phyloP scores from a whole-genome alignment of 192 early-diverging fungal species.

The Coemansia sp. region DNA sequence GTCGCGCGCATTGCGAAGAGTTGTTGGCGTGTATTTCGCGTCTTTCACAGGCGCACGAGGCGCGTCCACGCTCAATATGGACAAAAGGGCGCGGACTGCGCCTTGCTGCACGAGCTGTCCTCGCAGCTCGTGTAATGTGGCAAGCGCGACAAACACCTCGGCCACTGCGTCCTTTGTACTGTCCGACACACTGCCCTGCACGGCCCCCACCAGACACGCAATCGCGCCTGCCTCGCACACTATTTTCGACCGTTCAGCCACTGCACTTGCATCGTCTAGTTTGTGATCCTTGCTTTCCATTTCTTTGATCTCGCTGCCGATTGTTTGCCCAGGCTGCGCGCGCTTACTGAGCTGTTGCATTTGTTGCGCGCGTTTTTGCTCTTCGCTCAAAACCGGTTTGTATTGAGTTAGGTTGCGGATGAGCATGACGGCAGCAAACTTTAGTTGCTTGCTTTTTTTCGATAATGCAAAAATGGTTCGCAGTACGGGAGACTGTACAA shows the following conservation, averaged over 20 bases:
- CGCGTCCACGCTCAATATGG: constrained; percentile 22
- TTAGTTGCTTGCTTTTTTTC: constrained; percentile 54
- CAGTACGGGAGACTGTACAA: constrained; percentile 63
- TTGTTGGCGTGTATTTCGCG: constrained; percentile 31
- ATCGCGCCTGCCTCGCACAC: constrained; percentile 59
- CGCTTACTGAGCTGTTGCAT: constrained; percentile 58
- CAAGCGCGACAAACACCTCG: constrained; percentile 67
- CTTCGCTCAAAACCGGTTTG: constrained; percentile 64
- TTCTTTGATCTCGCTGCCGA: constrained; percentile 6
- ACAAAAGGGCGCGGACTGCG: constrained; percentile 61
- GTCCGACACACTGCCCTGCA: constrained; percentile 56
- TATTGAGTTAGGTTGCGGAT: constrained; percentile 74
- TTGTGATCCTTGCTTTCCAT: constrained; percentile 7
- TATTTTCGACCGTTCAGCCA: constrained; percentile 51
- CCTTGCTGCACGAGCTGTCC: constrained; percentile 84
- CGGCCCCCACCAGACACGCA: constrained; percentile 24
- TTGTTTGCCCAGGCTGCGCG: constrained; percentile 8
- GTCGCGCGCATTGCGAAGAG: constrained; percentile 34
- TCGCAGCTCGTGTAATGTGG: constrained; percentile 65
- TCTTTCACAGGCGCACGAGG: constrained; percentile 20
- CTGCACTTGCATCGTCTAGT: not conserved
- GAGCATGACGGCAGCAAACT: constrained; percentile 73
- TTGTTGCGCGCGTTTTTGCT: constrained; percentile 78
- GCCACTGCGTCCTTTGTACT: constrained; percentile 62
- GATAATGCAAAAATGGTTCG: constrained; percentile 56